phyloP scores from a whole-genome alignment of 2,329 filamentous ascomycete genomes.

The Diplodia corticola region DNA sequence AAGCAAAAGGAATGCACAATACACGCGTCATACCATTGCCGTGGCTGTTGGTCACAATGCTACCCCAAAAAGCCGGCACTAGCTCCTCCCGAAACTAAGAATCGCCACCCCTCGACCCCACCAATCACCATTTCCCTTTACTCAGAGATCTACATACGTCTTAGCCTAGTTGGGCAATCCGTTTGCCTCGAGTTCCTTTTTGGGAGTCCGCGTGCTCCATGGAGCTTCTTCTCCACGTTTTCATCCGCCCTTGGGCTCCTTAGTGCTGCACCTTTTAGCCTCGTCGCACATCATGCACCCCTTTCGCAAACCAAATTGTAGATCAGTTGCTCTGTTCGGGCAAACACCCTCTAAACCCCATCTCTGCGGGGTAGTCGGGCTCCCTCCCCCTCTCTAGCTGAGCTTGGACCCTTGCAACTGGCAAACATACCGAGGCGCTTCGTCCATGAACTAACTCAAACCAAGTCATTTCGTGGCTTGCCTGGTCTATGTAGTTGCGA shows the following conservation, averaged over 20 bases:
- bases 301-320: neutral
- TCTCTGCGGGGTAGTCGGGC: neutral
- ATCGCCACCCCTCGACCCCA: neutral
- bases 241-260: neutral
- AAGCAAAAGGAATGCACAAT: neutral
- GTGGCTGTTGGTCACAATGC: neutral
- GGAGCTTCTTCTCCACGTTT: neutral
- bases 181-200: neutral
- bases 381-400: neutral
- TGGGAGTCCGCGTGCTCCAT: neutral
- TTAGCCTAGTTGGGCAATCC: neutral
- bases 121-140: neutral
- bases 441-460: neutral
- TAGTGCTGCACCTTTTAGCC: constrained; percentile 11
- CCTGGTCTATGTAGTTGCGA: neutral
- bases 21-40: neutral
- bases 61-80: neutral
- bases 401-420: neutral
- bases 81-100: neutral
- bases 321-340: neutral
- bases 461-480: neutral
- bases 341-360: neutral
- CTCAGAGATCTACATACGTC: neutral
- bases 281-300: neutral
- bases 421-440: constrained; percentile 9